These are phyloP conservation scores for Physcomitrellopsis africana DNA, from an alignment of 225 moss, liverwort and hornwort species.

Conservation along the genomic window DNA sequence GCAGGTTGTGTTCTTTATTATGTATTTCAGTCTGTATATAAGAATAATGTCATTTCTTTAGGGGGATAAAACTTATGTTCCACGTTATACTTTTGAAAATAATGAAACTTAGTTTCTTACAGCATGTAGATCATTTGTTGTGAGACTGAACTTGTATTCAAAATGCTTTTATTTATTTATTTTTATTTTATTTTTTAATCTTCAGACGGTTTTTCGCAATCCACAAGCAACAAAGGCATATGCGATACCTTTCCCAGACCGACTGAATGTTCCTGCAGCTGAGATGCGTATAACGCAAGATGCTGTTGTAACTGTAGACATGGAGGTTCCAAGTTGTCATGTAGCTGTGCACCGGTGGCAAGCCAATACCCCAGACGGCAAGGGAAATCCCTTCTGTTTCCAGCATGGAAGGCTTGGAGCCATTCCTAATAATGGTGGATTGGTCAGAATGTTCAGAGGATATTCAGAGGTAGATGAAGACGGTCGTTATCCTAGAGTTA, in stretches of 20 bases:
- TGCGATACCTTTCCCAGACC: slow-evolving; percentile 83
- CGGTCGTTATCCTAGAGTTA: slow-evolving; percentile 74
- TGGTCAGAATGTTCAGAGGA: slow-evolving; percentile 81
- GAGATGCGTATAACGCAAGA: slow-evolving; percentile 80
- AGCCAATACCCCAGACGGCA: slow-evolving; percentile 92
- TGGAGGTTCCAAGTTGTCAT: slow-evolving; percentile 93
- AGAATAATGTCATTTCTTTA: slow-evolving; percentile 8
- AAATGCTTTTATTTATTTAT: no score
- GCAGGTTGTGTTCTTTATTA: slow-evolving; percentile 59
- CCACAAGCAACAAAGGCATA: slow-evolving; percentile 93
- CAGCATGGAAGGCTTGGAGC: slow-evolving; percentile 78
- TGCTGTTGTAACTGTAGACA: slow-evolving; percentile 74
- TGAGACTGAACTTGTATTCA: slow-evolving; percentile 11
- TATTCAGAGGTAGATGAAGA: slow-evolving; percentile 55
- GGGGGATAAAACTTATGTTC: slow-evolving; percentile 9
- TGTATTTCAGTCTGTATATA: slow-evolving; percentile 9
- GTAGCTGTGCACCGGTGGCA: slow-evolving; percentile 97
- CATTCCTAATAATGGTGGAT: slow-evolving; percentile 65
- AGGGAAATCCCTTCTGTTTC: slow-evolving; percentile 85
- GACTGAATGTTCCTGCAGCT: slow-evolving; percentile 88
- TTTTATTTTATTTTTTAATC: not conserved
- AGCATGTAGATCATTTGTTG: slow-evolving; percentile 10
- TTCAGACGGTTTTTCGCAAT: slow-evolving; percentile 92
- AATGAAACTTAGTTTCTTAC: slow-evolving; percentile 4
- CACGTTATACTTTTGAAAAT: no score